Evolutionary conservation across 306 rosid genomes (phyloP).

Genomic region (Argentina anserina): DNA sequence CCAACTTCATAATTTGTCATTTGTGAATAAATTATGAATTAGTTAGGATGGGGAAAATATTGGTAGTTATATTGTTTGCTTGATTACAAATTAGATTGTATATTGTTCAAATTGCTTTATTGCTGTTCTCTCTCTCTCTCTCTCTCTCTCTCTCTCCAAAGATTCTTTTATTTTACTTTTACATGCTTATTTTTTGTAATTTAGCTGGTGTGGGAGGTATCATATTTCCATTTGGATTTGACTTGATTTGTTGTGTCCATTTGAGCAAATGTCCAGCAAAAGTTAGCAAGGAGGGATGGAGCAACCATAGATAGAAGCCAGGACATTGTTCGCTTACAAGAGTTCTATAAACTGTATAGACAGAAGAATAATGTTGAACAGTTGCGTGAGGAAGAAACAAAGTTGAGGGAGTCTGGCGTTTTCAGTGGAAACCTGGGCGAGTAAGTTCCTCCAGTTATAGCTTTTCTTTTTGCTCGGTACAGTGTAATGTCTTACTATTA

Average conservation of each 20-base stretch:
- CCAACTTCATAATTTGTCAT: not conserved
- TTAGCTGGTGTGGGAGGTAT: not conserved
- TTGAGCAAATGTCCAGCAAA: conserved; percentile 65
- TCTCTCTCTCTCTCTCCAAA: not conserved
- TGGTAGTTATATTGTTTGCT: not conserved
- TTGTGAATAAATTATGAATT: not conserved
- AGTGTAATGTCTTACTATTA: not conserved
- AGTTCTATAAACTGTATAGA: conserved; percentile 77
- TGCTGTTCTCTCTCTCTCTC: not conserved
- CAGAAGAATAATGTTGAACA: conserved; percentile 69
- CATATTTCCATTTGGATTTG: conserved; percentile 2
- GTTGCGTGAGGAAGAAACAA: conserved; percentile 77
- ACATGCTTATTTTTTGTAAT: not conserved
- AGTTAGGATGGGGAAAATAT: not conserved
- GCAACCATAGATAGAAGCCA: conserved; percentile 86
- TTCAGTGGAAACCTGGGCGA: conserved; percentile 86
- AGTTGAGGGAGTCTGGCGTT: conserved; percentile 77
- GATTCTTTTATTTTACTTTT: not conserved
- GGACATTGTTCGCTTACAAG: conserved; percentile 67
- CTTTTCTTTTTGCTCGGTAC: not conserved
- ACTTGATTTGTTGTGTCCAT: conserved; percentile 19
- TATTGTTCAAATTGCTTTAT: not conserved
- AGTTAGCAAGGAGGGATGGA: conserved; percentile 75
- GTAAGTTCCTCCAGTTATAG: conserved; percentile 46
- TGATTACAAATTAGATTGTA: not conserved